Base-by-base conservation (phyloP, 2,329 filamentous ascomycete species). In the Aspergillus tubingensis region DNA sequence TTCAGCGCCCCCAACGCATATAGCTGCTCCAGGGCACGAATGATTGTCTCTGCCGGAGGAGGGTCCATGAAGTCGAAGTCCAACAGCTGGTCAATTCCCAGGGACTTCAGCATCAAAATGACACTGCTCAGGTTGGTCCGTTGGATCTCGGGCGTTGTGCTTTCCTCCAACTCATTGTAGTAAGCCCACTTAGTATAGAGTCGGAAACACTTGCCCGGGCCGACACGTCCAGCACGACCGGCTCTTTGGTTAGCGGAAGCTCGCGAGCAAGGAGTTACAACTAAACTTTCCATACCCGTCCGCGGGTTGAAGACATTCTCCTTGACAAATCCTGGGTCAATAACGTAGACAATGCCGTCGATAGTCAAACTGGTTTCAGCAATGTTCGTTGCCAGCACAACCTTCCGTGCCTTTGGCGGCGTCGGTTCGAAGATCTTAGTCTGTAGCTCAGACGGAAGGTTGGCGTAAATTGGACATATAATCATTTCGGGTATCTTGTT, bases 41-140 rank as follows among this genome's bases (percentile, higher is more conserved):
- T 96, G 32, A 99, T 85, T 1, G 92, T 91, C 71, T 97, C 92
- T 0, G 92, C 91, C 0, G 93, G 90, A 0, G 95, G 95, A 0
- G 93, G 89, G 68, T 98, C 94, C 87, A 98, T 92, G 69, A 96
- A 98, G 72, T 97, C 93, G 71, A 99, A 99, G 62, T 94, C 88
- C 5, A 99, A 85, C 0, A 99, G 82, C 69, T 98, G 90, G 72
- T 96, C 92, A 74, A 99, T 96, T 8, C 93, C 93, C 0, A 98
- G 82, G 0, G 91, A 91, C 72, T 96, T 97, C 8, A 99, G 81
- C 62, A 93, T 86, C 23, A 99, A 79, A 1, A 97, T 91, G 0
- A 96, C 88, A 19, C 88, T 85, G 68, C 90, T 94, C 10, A 99
- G 83, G 65, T 96, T 96, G 0, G 91, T 94, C 17, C 95, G 86